Conservation (phyloP, 2,329 filamentous ascomycete genomes). For the Claviceps cyperi region DNA sequence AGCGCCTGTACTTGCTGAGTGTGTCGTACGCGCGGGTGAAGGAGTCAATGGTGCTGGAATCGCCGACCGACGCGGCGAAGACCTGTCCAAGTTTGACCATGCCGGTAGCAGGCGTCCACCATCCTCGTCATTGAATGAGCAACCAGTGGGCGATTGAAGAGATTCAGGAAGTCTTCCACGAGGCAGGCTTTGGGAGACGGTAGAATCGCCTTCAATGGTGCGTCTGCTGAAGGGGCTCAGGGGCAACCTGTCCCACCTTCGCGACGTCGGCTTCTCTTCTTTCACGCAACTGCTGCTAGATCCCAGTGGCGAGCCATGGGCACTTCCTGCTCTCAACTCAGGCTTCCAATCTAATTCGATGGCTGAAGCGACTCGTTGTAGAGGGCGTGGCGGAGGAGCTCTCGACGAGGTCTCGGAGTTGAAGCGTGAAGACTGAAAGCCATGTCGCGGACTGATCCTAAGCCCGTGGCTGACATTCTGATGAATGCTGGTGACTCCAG, state of each 20-base stretch:
- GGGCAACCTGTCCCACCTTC: conserved; percentile 6
- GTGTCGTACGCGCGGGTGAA: conserved; percentile 2
- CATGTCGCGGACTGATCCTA: background rate
- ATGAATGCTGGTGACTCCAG: conserved; percentile 2
- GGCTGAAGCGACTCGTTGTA: conserved; percentile 11
- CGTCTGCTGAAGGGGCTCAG: conserved; percentile 15
- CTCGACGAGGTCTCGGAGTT: conserved; percentile 10
- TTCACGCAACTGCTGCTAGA: conserved; percentile 5
- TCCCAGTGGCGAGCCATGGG: conserved; percentile 10
- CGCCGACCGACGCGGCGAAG: conserved; percentile 18
- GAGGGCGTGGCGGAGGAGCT: conserved; percentile 10
- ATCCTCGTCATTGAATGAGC: background rate
- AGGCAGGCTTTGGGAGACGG: conserved; percentile 20
- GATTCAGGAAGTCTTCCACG: conserved; percentile 17
- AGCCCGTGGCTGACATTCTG: background rate
- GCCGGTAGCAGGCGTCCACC: background rate
- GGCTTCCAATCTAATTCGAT: conserved; percentile 7
- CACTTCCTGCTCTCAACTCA: conserved; percentile 9
- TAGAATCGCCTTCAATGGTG: conserved; percentile 20
- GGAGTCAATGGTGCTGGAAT: conserved; percentile 22
- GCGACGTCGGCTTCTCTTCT: conserved; percentile 3
- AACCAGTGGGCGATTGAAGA: conserved; percentile 2
- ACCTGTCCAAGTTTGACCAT: conserved; percentile 14
- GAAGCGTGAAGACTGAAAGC: conserved; percentile 13
- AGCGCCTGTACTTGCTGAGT: conserved; percentile 3